Evolutionary conservation across 2,329 filamentous ascomycete genomes (phyloP).

Genomic region (Endoconidiophora laricicola): DNA sequence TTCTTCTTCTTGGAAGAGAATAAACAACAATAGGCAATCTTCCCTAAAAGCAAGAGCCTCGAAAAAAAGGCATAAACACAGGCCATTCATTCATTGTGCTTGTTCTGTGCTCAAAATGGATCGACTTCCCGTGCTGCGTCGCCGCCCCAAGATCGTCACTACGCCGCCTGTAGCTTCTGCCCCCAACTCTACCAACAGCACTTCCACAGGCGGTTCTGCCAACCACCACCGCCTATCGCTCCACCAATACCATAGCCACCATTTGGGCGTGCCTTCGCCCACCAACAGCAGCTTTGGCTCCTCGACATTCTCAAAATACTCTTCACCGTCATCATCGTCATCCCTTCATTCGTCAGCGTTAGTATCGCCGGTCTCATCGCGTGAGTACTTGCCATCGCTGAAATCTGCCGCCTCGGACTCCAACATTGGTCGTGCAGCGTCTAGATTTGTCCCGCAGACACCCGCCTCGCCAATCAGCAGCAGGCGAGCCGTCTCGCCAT

Average conservation of each 20-base stretch:
- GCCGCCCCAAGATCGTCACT: slow-evolving; percentile 23
- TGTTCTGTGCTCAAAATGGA: slow-evolving; percentile 20
- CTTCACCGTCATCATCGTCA: slow-evolving; percentile 11
- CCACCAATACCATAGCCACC: neutral
- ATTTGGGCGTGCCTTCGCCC: neutral
- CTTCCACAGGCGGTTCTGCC: neutral
- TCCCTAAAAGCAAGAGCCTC: no score
- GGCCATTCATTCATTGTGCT: neutral
- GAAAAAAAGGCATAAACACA: neutral
- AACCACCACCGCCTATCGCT: no score
- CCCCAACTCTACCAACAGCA: neutral
- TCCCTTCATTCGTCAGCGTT: no score
- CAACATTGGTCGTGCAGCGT: no score
- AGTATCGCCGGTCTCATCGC: no score
- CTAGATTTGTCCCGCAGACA: no score
- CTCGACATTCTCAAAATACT: neutral
- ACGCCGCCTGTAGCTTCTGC: slow-evolving; percentile 1
- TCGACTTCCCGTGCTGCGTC: slow-evolving; percentile 26
- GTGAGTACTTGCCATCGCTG: neutral
- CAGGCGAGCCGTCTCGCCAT: neutral
- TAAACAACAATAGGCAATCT: neutral
- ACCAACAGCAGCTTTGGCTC: slow-evolving; percentile 14
- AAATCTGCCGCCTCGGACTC: slow-evolving; percentile 10
- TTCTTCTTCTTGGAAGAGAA: neutral
- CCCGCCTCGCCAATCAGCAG: neutral